Evolutionary conservation across 2,329 filamentous ascomycete genomes (phyloP).

Genomic region (Microsporum canis): DNA sequence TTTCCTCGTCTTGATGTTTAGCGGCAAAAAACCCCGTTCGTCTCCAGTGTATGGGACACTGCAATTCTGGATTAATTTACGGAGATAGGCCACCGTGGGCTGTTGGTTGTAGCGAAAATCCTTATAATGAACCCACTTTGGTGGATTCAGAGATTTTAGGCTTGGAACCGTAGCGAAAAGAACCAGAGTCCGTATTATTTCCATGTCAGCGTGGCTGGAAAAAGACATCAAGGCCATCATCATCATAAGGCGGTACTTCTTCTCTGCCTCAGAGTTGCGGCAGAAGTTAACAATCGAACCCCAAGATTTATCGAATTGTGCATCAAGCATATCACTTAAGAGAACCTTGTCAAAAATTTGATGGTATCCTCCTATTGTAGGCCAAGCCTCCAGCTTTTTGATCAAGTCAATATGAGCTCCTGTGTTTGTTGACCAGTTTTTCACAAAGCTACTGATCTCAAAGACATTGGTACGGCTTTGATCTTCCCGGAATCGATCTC

Average conservation of each 20-base stretch:
- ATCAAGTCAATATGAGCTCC: slow-evolving; percentile 5
- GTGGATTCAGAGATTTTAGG: slow-evolving; percentile 10
- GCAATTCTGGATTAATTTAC: slow-evolving; percentile 6
- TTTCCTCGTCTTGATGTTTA: slow-evolving; percentile 4
- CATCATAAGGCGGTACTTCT: slow-evolving; percentile 22
- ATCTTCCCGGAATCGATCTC: slow-evolving; percentile 5
- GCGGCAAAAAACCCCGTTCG: background rate
- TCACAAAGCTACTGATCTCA: slow-evolving; percentile 7
- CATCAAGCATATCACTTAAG: slow-evolving; percentile 10
- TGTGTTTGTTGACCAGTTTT: slow-evolving; percentile 7
- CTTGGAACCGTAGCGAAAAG: slow-evolving; percentile 11
- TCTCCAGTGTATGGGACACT: slow-evolving; percentile 8
- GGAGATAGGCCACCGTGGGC: slow-evolving; percentile 8
- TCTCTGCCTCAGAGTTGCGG: background rate
- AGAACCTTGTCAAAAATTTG: slow-evolving; percentile 10
- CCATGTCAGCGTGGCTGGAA: slow-evolving; percentile 16
- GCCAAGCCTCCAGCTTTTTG: slow-evolving; percentile 8
- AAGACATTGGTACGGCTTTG: slow-evolving; percentile 8
- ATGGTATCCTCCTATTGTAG: slow-evolving; percentile 9
- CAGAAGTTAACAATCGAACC: slow-evolving; percentile 12
- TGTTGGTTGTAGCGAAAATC: slow-evolving; percentile 9
- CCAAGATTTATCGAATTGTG: slow-evolving; percentile 6
- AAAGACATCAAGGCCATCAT: slow-evolving; percentile 23
- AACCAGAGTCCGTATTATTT: slow-evolving; percentile 17
- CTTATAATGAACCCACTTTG: slow-evolving; percentile 6